A percentile compares a stretch with the other conserved stretches of the same genome.
phyloP scores from a whole-genome alignment of 164 flowering plant species.

The Aristolochia contorta region DNA sequence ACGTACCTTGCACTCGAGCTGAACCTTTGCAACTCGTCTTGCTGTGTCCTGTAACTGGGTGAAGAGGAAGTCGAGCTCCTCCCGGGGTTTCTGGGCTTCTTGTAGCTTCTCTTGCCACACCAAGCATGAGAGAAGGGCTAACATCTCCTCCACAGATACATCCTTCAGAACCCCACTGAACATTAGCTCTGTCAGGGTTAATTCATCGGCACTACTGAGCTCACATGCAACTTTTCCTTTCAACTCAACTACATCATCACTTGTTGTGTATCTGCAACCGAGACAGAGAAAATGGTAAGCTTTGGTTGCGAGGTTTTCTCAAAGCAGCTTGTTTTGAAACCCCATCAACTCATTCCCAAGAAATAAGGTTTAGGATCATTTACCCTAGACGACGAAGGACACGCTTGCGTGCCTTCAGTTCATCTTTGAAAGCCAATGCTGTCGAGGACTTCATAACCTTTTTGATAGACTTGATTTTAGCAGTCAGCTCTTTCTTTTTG shows the following conservation, averaged over 20 bases:
- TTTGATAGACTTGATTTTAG: conserved; percentile 66
- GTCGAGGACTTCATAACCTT: conserved; percentile 64
- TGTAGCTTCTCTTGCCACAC: conserved; percentile 97
- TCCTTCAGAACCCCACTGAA: conserved; percentile 86
- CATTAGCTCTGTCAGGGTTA: conserved; percentile 86
- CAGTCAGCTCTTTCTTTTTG: conserved; percentile 65
- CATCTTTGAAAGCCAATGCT: conserved; percentile 92
- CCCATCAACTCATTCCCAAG: no score
- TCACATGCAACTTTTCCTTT: conserved; percentile 98
- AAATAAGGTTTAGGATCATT: no score
- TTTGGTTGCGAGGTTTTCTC: no score
- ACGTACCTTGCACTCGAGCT: conserved; percentile 88
- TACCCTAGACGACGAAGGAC: conserved; percentile 94
- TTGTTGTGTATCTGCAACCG: conserved; percentile 62
- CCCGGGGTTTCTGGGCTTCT: conserved; percentile 85
- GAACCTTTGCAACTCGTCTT: conserved; percentile 75
- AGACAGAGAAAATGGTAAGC: background rate
- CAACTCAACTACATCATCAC: conserved; percentile 84
- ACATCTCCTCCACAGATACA: conserved; percentile 78
- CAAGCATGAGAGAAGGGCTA: conserved; percentile 91
- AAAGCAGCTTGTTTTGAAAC: no score
- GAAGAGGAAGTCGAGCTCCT: conserved; percentile 83
- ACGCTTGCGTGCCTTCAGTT: conserved; percentile 86
- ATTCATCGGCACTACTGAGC: conserved; percentile 95
- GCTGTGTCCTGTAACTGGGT: conserved; percentile 85